Evolutionary conservation across 139 green algal genomes (phyloP), one percentile per base, ranked within the genome.

Genomic region (Pleodorina starrii): DNA sequence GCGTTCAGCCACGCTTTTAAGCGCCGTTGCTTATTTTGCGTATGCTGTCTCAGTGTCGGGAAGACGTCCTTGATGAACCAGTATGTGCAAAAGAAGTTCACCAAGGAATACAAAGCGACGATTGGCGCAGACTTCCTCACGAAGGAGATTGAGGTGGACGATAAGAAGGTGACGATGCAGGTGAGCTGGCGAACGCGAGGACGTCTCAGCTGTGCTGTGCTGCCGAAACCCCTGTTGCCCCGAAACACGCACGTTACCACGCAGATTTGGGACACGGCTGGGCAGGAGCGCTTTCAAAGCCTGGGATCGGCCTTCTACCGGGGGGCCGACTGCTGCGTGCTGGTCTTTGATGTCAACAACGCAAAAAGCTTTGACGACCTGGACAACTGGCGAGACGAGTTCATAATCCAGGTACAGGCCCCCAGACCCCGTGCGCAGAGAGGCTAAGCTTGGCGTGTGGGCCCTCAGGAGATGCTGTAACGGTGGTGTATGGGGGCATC

Each of bases 21-120:
- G n/a, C n/a, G n/a, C n/a, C n/a, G n/a, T n/a, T n/a, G n/a, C n/a
- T n/a, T n/a, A n/a, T n/a, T n/a, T n/a, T n/a, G n/a, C n/a, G n/a
- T n/a, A n/a, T n/a, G 27, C 68, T 51, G 10, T 66, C 16, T 81
- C 80, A 99, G 97, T 11, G 98, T 99, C 5, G 98, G 98, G 14
- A 99, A 99, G 92, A 99, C 98, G 6, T 99, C 96, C 3, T 87
- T 99, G 46, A 99, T 99, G 98, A 99, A 99, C 90, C 97, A 99
- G 90, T 99, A 99, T 51, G 98, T 99, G 38, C 98, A 99, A 91
- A 99, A 99, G 92, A 99, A 99, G 92, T 99, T 99, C 90, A 97
- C 91, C 72, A 98, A 97, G 89, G 97, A 99, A 91, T 99, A 99
- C 95, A 99, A 99, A 86, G 98, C 98, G 12, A 99, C 98, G 0